Evolutionary conservation across 2,329 filamentous ascomycete genomes (phyloP), one percentile per base, ranked within the genome.

Genomic region (Diplodia seriata): DNA sequence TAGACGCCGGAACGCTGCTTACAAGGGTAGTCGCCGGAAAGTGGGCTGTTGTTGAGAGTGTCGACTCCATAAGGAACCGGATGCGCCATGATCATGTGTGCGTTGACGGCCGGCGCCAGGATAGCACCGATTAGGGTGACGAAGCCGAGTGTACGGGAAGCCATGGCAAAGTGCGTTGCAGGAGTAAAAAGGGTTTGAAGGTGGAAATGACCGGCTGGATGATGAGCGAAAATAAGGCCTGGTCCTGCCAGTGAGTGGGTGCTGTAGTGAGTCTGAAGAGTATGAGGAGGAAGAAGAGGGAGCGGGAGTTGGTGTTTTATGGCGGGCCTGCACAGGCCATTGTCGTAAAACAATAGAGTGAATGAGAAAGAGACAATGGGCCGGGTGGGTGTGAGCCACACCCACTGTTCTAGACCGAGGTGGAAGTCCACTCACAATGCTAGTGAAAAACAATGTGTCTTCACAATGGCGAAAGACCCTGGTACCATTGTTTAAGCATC

Each of bases 21-120:
- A 87, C 94, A 98, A 0, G 94, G 94, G 74, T 91, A 98, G 78
- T 97, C 81, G 23, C 81, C 81, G 0, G 91, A 91, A 0, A 97
- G 83, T 1, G 94, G 94, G 3, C 81, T 81, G 79, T 91, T 94
- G 79, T 84, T 82, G 49, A 86, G 81, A 33, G 80, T 80, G 9
- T 70, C 71, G 15, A 64, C 47, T 12, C 79, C 76, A 70, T 87
- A 94, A 0, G 93, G 93, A 3, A 82, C 76, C 0, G 95, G 94
- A 9, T 81, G 83, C 63, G 74, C 80, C 84, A 98, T 90, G 50
- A 85, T 81, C 85, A 97, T 90, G 79, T 98, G 95, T 51, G 91
- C 92, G 61, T 87, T 85, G 73, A 84, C 86, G 20, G 12, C n/a
- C 64, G 86, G 73, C 69, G 87, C 81, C 72, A 86, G 84, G 74